Base-by-base conservation (phyloP, 805 yeast genomes). In the Ogataea degrootiae region DNA sequence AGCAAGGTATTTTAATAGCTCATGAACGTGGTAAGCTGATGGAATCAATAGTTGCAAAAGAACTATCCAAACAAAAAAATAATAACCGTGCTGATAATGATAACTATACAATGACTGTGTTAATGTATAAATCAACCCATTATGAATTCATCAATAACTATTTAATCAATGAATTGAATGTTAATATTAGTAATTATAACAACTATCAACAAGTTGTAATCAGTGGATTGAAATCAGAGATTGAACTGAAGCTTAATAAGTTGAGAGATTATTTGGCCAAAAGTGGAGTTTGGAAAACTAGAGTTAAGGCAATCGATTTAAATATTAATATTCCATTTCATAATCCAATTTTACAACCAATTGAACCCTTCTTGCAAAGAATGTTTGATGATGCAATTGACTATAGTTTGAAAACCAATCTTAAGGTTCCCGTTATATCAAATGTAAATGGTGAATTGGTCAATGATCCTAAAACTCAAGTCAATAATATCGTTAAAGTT, bases 101-200 rank as follows among this genome's bases (percentile, higher is more conserved):
- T 56, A 62, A 57, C 54, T 75, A 70, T 62, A 62, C 61, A 22
- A 65, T 62, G 69, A 61, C 47, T 45, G 72, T 61, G 40, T 43
- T 68, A 9, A 34, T 68, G 26, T 63, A 67, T 44, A 59, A 54
- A 38, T 54, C 61, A 12, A 47, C 51, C 3, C 58, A 60, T 23
- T 59, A 53, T 34, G 47, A 54, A 9, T 48, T 46, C 19, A 51
- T 64, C 1, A 15, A 49, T 4, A 44, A 54, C 26, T 16, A 42
- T 1, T 49, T 63, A 29, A 17, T 6, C 5, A 39, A 41, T 2
- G 50, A 55, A 23, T 39, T 58, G 15, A 50, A 43, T 2, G 46
- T 63, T 1, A 50, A 58, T 19, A 50, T 67, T 17, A 61, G 69
- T 29, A 68, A 68, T 42, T 56, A 57, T 22, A 68, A 68, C 54